Base-by-base conservation (phyloP, 2,329 filamentous ascomycete species). In the Calonectria montana region DNA sequence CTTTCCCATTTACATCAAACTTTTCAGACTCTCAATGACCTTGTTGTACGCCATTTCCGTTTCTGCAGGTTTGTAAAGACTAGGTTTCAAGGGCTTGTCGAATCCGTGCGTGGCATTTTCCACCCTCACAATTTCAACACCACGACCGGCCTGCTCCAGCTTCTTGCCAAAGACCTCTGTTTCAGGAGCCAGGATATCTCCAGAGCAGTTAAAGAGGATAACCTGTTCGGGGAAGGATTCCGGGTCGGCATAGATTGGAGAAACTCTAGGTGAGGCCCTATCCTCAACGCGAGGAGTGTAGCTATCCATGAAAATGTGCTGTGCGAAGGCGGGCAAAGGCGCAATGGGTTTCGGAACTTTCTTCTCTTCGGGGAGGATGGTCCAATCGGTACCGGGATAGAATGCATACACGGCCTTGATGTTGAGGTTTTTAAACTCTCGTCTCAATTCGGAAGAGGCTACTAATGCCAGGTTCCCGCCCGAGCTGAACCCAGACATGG, bases 401-500 rank as follows among this genome's bases (percentile, higher is more conserved):
- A 63, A 27, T 12, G 57, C 35, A 41, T 55, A 29, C 12, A 35
- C 45, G n/a, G 39, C 21, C 18, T 16, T n/a, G 9, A 63, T 41
- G 13, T 68, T 35, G 27, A 68, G 35, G 16, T 37, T 25, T 35
- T 47, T 43, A 18, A 48, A 62, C 35, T 68, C 27, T 18, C 41
- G 39, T 39, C 35, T 55, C 25, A 68, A 29, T 9, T 27, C 29
- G 7, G 57, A 63, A 4, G 66, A 50, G 2, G 66, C 66, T 5
- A 63, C 66, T 9, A 68, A 12, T 5, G 66, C 66, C 4, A 68
- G 45, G 35, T 63, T 62, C 82, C 12, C 87, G 2, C 87, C 87
- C 0, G 85, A 84, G 12, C 83, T 86, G 67, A 86, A 85, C 2
- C 87, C 87, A 18, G 84, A 85, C 2, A 88, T 63, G 3, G 84